Evolutionary conservation across 306 rosid genomes (phyloP).

Genomic region (Mimosa pudica): DNA sequence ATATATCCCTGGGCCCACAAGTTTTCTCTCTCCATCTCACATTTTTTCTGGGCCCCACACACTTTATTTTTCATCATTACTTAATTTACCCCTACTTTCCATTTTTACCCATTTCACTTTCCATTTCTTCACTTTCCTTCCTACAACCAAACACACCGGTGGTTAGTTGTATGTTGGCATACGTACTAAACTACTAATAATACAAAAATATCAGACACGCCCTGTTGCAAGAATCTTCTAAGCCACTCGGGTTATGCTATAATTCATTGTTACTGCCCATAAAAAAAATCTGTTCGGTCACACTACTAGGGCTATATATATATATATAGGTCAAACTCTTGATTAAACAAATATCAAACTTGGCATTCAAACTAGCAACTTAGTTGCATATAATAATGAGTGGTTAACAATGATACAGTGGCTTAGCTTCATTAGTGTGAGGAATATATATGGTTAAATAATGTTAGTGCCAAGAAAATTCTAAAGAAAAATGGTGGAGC

Average conservation of each 20-base stretch:
- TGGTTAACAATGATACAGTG: not conserved
- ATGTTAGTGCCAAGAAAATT: not conserved
- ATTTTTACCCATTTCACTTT: no score
- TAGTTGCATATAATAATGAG: not conserved
- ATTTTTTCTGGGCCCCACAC: no score
- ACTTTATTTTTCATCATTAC: no score
- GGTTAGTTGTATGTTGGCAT: no score
- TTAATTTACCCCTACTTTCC: no score
- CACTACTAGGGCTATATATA: not conserved
- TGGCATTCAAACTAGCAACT: not conserved
- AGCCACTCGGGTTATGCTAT: not conserved
- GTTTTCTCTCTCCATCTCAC: no score
- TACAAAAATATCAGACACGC: not conserved
- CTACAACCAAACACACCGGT: no score
- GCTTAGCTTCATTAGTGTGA: not conserved
- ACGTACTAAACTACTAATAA: no score
- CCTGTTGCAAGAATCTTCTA: slow-evolving; percentile 1
- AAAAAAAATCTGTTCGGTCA: not conserved
- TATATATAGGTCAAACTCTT: not conserved
- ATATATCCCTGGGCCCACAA: no score
- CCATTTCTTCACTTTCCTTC: no score
- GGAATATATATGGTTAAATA: not conserved
- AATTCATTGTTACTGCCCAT: not conserved
- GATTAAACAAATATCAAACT: not conserved
- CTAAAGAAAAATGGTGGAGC: not conserved